Evolutionary conservation across 31 red algal species (phyloP), one percentile per base, ranked within the genome.

Genomic region (Porphyra umbilicalis): DNA sequence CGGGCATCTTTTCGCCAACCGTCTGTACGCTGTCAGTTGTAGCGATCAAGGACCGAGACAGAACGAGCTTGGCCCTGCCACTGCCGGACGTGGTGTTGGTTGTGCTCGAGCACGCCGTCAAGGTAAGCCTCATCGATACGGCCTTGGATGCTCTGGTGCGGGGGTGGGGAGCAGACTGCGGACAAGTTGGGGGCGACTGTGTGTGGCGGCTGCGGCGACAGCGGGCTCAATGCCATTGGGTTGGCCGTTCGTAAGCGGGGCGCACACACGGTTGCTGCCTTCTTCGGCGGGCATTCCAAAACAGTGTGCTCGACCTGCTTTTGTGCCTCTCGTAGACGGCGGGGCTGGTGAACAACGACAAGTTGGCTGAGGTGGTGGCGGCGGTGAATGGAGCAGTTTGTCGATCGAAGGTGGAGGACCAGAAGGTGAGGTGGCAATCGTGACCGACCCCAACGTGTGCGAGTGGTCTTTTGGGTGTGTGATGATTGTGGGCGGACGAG

Each of bases 141-240:
- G 93, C 91, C 68, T 98, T 92, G 92, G 96, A 98, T 76, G 90
- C 91, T 20, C 83, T 98, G 7, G 92, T 94, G 35, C 92, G 96
- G 36, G 92, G 91, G 39, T 6, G 96, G 92, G 8, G 89, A 93
- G 77, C 95, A 92, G 96, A 86, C 79, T 37, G 85, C 95, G 34
- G 42, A 77, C 35, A 87, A 89, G 18, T 84, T 98, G 75, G 95
- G 94, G 39, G 84, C 85, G 25, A 75, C 82, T 38, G 84, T 93
- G 18, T 91, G 93, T 80, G 80, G 88, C 34, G 46, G 76, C 35
- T 32, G 74, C 29, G 67, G 81, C 38, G 33, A 34, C 76, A 13
- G 88, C 90, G 74, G 67, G 32, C 92, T 98, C 82, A 95, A 86
- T 46, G 83, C 96, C 6, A 85, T 93, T 42, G 96, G 96, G 11